These are phyloP conservation scores for Monilinia fructicola DNA, from an alignment of 2,329 filamentous ascomycete genomes.

Conservation along the genomic window DNA sequence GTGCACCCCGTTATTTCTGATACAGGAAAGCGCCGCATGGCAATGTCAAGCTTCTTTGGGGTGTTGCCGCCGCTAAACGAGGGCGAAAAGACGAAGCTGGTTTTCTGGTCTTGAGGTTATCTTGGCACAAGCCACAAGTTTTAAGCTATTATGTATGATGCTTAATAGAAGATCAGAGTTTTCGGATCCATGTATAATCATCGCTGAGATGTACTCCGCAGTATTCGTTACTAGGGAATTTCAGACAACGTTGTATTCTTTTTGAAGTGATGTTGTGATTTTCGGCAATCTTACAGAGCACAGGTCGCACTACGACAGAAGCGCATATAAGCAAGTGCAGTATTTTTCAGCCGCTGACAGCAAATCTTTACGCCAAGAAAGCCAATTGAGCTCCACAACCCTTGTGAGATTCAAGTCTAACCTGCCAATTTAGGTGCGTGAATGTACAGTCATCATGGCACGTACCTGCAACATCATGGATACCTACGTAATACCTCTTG, in stretches of 20 bases:
- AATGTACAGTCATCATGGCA: too few species aligned
- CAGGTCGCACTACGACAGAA: background rate
- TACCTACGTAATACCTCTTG: background rate
- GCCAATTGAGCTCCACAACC: background rate
- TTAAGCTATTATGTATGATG: background rate
- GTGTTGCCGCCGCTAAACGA: constrained; percentile 7
- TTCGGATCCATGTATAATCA: background rate
- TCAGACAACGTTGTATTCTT: background rate
- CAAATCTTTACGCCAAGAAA: background rate
- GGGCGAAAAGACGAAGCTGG: constrained; percentile 13
- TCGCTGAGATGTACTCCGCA: background rate
- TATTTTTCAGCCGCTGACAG: background rate
- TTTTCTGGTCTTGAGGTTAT: constrained; percentile 7
- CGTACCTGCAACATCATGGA: background rate
- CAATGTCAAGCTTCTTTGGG: constrained; percentile 18
- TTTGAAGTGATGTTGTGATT: background rate
- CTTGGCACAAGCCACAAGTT: background rate
- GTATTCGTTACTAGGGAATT: background rate
- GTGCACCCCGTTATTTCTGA: background rate
- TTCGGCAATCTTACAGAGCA: background rate
- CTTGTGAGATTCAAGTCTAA: background rate
- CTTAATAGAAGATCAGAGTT: background rate
- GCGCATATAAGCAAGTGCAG: too few species aligned
- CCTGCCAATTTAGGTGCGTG: background rate
- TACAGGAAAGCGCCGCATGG: background rate